Base-by-base conservation (phyloP, 2,329 filamentous ascomycete species). In the Thelonectria olida region DNA sequence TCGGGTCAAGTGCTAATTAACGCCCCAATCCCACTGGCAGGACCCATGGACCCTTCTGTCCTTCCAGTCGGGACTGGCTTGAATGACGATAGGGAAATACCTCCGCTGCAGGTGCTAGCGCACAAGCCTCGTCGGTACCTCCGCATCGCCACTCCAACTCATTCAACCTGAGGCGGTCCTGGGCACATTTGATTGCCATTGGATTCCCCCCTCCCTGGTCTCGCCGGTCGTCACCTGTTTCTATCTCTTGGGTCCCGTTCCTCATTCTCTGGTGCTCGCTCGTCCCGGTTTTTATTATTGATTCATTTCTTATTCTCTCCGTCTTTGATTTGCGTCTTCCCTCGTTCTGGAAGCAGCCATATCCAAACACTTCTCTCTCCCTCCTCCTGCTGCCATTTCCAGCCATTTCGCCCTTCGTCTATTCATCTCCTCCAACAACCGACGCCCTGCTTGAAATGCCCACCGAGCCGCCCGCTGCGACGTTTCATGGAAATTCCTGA, bases 111-210 rank as follows among this genome's bases (percentile, higher is more conserved):
- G 55, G 22, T 27, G 7, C 10, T n/a, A 25, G 20, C 15, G 42
- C 42, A 45, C 12, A 25, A 34, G 31, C 31, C 31, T 34, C 13
- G 20, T 27, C 22, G 42, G 42, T 45, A 45, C 42, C 20, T 45
- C 42, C 5, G 22, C 42, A 45, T 44, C 41, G 36, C 31, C 44
- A 51, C 44, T 49, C 58, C 54, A 48, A 25, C 48, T 59, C 55
- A 66, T 56, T 67, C 50, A 54, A 67, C 64, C 66, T 64, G 54
- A 57, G 44, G 62, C 55, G 59, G 58, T 52, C 55, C 58, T 54
- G 36, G 65, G 62, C 70, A 13, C 31, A 15, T 70, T 71, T 72
- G 58, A 70, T 71, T 71, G 66, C 69, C 52, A 67, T 69, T 67
- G 65, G n/a, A n/a, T 58, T 66, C 42, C 39, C 67, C 64, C 64